phyloP scores from a whole-genome alignment of 2,329 filamentous ascomycete species.

The Trichoderma citrinoviride region DNA sequence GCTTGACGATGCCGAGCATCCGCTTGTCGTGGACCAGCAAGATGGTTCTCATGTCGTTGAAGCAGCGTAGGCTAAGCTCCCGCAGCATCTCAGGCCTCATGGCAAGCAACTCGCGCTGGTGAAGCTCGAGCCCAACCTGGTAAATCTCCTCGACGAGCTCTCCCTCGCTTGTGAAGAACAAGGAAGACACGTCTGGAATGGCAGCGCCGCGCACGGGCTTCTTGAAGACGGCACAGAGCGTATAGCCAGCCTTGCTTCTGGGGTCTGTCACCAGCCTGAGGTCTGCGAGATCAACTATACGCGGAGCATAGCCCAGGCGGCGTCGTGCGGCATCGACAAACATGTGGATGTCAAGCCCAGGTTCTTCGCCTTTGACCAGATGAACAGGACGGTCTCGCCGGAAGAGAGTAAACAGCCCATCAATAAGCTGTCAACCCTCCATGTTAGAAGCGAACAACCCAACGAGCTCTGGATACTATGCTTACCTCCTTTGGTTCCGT shows the following conservation, averaged over 20 bases:
- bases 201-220: background rate
- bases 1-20: constrained; percentile 40
- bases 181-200: background rate
- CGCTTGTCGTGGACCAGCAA: constrained; percentile 44
- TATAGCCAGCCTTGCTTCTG: constrained; percentile 27
- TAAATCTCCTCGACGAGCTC: constrained; percentile 36
- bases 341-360: constrained; percentile 41
- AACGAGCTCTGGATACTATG: background rate
- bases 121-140: constrained; percentile 41
- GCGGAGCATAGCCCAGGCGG: constrained; percentile 33
- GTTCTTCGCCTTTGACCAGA: constrained; percentile 39
- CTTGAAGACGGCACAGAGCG: constrained; percentile 32
- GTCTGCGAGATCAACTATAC: constrained; percentile 35
- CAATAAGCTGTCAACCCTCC: constrained; percentile 30
- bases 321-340: constrained; percentile 33
- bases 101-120: constrained; percentile 37
- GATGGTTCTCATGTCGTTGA: constrained; percentile 43
- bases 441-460: background rate
- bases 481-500: constrained; percentile 29
- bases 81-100: constrained; percentile 35
- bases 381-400: constrained; percentile 33
- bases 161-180: constrained; percentile 25
- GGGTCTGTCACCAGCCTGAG: constrained; percentile 35
- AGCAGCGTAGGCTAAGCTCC: constrained; percentile 38
- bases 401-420: constrained; percentile 35